These are phyloP conservation scores for Argentina anserina DNA, from an alignment of 306 rosid species.

Conservation along the genomic window DNA sequence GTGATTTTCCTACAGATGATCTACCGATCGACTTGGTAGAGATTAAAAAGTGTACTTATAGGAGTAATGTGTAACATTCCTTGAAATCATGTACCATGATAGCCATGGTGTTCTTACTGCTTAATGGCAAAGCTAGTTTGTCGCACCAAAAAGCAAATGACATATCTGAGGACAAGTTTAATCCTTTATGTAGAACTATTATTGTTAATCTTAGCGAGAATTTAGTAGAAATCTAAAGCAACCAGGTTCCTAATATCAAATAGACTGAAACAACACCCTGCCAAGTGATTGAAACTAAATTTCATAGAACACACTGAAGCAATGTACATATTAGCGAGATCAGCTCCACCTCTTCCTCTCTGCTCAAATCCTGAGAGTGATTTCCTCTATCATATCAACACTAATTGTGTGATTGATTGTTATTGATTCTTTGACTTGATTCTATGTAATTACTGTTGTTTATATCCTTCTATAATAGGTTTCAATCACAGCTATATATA, in stretches of 20 bases:
- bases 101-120: background rate
- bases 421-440: no score
- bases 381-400: no score
- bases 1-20: conserved; percentile 56
- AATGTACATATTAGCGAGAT: background rate
- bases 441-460: no score
- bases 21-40: conserved; percentile 55
- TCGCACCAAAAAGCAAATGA: background rate
- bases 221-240: background rate
- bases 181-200: background rate
- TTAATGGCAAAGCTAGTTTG: background rate
- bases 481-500: no score
- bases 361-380: no score
- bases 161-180: background rate
- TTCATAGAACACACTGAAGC: background rate
- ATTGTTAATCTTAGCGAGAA: background rate
- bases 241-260: background rate
- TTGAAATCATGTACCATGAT: background rate
- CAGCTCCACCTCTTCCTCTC: no score
- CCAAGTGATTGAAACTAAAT: background rate
- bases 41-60: conserved; percentile 50
- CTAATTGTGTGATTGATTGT: no score
- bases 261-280: background rate
- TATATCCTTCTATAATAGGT: no score
- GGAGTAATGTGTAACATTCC: conserved; percentile 16